Conservation (phyloP, 2,329 filamentous ascomycete species). For the Diaporthe australafricana region DNA sequence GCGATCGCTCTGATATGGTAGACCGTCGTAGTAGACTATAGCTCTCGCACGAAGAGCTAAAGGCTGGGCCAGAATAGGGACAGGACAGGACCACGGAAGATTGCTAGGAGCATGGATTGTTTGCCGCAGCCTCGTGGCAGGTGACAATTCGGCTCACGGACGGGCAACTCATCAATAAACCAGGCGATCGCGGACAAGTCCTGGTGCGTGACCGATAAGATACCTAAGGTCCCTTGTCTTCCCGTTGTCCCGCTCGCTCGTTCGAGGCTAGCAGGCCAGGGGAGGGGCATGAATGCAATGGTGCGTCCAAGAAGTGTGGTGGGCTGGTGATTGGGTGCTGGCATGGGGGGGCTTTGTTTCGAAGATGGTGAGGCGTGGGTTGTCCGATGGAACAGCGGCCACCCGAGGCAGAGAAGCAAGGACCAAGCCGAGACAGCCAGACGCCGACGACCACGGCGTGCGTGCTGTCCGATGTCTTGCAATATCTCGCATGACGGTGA, state of each 20-base stretch:
- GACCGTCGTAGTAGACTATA: background rate
- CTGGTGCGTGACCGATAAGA: slow-evolving; percentile 19
- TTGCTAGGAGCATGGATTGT: too few species aligned
- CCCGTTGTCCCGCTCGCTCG: slow-evolving; percentile 21
- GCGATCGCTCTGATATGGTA: slow-evolving; percentile 13
- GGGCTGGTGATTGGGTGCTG: slow-evolving; percentile 19
- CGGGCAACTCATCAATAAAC: background rate
- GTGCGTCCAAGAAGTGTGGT: slow-evolving; percentile 25
- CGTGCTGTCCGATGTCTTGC: background rate
- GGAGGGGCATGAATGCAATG: slow-evolving; percentile 24
- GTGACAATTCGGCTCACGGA: background rate
- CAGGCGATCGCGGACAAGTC: background rate
- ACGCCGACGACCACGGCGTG: background rate
- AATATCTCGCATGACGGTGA: background rate
- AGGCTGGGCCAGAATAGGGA: too few species aligned
- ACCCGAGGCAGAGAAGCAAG: slow-evolving; percentile 16
- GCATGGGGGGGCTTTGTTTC: slow-evolving; percentile 22
- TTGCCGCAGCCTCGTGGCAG: background rate
- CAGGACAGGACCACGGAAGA: too few species aligned
- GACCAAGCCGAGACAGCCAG: slow-evolving; percentile 17
- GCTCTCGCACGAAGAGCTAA: background rate
- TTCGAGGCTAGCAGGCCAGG: background rate
- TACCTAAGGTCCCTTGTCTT: background rate
- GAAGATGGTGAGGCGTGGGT: slow-evolving; percentile 28
- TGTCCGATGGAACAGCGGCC: slow-evolving; percentile 28